Base-by-base conservation (phyloP, 108 stramenopile genomes). In the Cyclotella atomus region DNA sequence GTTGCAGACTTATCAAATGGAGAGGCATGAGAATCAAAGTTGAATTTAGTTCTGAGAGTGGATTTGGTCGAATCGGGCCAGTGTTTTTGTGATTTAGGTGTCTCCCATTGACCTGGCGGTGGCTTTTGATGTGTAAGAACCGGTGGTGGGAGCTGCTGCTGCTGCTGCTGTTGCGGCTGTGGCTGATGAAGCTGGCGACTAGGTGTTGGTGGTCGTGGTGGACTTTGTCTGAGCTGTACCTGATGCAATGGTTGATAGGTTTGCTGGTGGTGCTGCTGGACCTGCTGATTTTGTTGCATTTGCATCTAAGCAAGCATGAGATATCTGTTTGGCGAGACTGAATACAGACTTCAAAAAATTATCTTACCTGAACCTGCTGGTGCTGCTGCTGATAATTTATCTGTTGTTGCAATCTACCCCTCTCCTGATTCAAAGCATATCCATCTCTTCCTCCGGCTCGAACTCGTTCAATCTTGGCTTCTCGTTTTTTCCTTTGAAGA, bases 401-500 rank as follows among this genome's bases (percentile, higher is more conserved):
- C 60, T 20, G 25, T 21, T 68, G 67, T 19, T 65, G 64, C 20
- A 20, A 17, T 54, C 38, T 23, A 21, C 10, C 57, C 12, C 20
- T 44, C 17, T 62, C 60, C 71, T 71, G 56, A 15, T 71, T 57
- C 29, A 61, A 25, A 10, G 60, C 62, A 68, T 68, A 36, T 12
- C 34, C 27, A 53, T 54, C 45, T 10, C 29, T 21, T 7, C 43
- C 38, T 2, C 44, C 64, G n/a, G 24, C 27, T 34, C 46, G 50
- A 53, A 28, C 67, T 34, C 24, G 49, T 46, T 80, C 67, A 12
- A 80, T 73, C 59, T 57, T 56, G 6, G 52, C 46, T 53, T 68
- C 79, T 28, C 71, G 64, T 60, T 71, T 59, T 27, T 44, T 53
- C 23, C 53, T 34, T 34, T 54, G 71, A 49, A 41, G 71, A 66